Percentiles rank a stretch among this genome's conserved stretches.
Conservation (phyloP, 495 filamentous ascomycete species). For the Penicillium cosmopolitanum region DNA sequence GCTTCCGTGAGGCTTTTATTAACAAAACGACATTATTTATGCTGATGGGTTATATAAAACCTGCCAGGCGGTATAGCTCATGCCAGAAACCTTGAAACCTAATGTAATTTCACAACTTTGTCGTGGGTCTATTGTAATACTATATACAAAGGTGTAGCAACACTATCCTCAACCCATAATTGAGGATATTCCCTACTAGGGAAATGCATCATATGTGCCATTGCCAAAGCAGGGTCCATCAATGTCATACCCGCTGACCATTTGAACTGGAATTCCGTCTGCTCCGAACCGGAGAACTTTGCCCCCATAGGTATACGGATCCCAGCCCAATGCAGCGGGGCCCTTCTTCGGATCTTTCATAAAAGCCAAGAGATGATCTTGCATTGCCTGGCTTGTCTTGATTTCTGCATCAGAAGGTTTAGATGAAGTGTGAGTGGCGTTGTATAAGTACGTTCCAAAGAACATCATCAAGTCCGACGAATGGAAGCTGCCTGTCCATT, state of each 20-base stretch:
- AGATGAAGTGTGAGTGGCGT: constrained; percentile 3
- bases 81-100: no score
- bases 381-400: constrained; percentile 43
- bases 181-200: background rate
- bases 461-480: constrained; percentile 45
- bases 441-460: constrained; percentile 41
- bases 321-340: constrained; percentile 29
- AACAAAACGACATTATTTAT: background rate
- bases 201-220: constrained; percentile 5
- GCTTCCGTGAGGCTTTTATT: background rate
- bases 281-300: constrained; percentile 36
- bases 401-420: constrained; percentile 34
- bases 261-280: constrained; percentile 29
- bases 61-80: background rate
- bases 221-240: constrained; percentile 33
- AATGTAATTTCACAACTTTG: no score
- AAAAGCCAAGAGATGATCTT: constrained; percentile 48
- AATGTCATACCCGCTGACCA: constrained; percentile 29
- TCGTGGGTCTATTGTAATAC: no score
- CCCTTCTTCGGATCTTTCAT: constrained; percentile 44
- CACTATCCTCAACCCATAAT: background rate
- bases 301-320: constrained; percentile 28
- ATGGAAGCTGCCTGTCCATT: constrained; percentile 49
- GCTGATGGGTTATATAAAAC: background rate
- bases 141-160: background rate